Evolutionary conservation across 176 grass and related monocot species (phyloP), one percentile per base, ranked within the genome.

Genomic region (Pontederia paniculata): DNA sequence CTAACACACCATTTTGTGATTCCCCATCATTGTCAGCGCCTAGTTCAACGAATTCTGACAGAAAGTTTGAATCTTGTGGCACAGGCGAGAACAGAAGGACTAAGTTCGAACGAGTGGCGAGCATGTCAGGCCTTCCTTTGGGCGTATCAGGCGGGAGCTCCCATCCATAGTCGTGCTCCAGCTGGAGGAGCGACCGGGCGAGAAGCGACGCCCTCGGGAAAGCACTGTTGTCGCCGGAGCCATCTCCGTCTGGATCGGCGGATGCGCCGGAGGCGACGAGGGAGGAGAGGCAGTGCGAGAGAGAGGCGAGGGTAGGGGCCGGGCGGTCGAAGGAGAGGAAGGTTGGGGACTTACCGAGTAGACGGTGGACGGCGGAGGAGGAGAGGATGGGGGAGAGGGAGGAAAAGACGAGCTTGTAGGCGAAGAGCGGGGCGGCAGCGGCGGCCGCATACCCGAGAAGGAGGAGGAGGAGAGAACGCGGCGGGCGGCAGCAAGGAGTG

Each of bases 101-200:
- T 63, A 89, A 42, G 70, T 81, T 89, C 52, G 74, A 79, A 21
- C 58, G 81, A 42, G 55, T 31, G 22, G 41, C 17, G 22, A 79
- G 52, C 19, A 73, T 48, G 44, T 57, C 69, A 3, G 25, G 44
- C 9, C 50, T 25, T 61, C 42, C 50, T 31, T 59, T 71, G 18
- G 11, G 54, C 21, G 28, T 58, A 16, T 61, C 45, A 16, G 23
- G 22, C 12, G 21, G 47, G 56, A 20, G 12, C 57, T 84, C 77
- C 86, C 81, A 89, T 53, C 57, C 42, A 67, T 89, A 89, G 19
- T 84, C 77, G 58, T 89, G 81, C 74, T 89, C 80, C 58, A 89
- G 67, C 70, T 89, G 81, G 70, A 84, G 80, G 44, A 89, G 77
- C 0, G 81, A 84, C 28, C 67, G 71, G 70, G 81, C 77, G 23